Conservation (phyloP, 306 rosid genomes). For the peach (Prunus persica) region DNA sequence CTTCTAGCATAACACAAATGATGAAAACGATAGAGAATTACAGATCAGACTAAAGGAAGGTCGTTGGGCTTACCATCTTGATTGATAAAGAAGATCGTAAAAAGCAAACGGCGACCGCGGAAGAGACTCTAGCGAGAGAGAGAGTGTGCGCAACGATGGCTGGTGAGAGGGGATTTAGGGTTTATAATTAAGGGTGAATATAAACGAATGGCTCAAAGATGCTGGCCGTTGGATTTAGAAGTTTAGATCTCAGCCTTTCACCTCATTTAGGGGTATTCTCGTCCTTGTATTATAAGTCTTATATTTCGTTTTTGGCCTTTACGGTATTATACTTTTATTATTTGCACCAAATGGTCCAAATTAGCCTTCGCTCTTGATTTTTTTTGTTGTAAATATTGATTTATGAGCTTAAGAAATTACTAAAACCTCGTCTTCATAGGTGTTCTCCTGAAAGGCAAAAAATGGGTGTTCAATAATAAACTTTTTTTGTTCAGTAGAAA, state of each 20-base stretch:
- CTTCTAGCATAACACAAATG: neutral
- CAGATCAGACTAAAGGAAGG: neutral
- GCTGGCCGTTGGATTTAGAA: neutral
- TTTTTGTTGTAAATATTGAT: too few species aligned
- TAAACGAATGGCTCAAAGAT: neutral
- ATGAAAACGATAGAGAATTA: neutral
- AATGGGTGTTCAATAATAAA: too few species aligned
- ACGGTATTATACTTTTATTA: neutral
- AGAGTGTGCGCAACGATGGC: neutral
- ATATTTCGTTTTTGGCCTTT: neutral
- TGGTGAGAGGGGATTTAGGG: neutral
- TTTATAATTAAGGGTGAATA: neutral
- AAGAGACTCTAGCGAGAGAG: neutral
- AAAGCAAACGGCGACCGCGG: neutral
- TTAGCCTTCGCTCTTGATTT: too few species aligned
- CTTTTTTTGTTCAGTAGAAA: too few species aligned
- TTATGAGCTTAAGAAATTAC: too few species aligned
- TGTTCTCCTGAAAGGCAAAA: too few species aligned
- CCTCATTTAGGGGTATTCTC: neutral
- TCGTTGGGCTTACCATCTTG: conserved; percentile 14
- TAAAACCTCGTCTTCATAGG: too few species aligned
- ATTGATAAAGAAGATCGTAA: neutral
- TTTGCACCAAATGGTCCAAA: neutral
- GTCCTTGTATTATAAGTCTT: neutral
- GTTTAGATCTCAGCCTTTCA: neutral